These are phyloP conservation scores for Mercurialis annua DNA, from an alignment of 345 rosid genomes.

Conservation along the genomic window DNA sequence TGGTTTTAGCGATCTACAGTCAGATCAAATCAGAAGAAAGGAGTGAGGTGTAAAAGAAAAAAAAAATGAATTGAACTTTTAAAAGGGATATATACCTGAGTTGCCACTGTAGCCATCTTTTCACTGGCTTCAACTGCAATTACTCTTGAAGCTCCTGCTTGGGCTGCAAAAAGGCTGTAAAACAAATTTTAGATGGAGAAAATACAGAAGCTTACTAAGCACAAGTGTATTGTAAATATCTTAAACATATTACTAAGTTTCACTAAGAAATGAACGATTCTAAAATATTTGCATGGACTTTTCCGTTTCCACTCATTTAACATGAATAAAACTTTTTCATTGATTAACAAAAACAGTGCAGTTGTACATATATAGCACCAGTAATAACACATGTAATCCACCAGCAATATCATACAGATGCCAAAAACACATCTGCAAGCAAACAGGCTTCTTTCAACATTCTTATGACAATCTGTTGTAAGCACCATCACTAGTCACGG, in stretches of 20 bases:
- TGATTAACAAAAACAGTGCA: background rate
- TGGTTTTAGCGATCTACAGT: conserved; percentile 77
- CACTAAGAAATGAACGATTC: background rate
- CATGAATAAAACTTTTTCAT: background rate
- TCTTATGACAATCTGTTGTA: background rate
- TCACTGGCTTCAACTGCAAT: conserved; percentile 90
- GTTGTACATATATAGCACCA: background rate
- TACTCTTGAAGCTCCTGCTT: conserved; percentile 91
- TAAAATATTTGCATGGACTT: too few species aligned
- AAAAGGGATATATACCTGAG: conserved; percentile 49
- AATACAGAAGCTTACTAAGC: background rate
- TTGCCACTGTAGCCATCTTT: conserved; percentile 92
- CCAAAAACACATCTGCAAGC: background rate
- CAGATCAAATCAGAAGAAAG: background rate
- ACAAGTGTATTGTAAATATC: background rate
- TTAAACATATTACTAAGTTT: background rate
- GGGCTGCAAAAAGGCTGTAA: conserved; percentile 81
- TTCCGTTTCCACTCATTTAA: background rate
- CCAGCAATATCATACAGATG: too few species aligned
- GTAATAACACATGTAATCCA: background rate
- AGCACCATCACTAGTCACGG: background rate
- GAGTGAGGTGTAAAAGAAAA: conserved; percentile 13
- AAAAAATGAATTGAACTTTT: conserved; percentile 7
- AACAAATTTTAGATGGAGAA: conserved; percentile 12
- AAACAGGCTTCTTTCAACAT: conserved; percentile 7